These are phyloP conservation scores for Backusella mclennaniae DNA, from an alignment of 192 early-diverging fungal species.

Conservation along the genomic window DNA sequence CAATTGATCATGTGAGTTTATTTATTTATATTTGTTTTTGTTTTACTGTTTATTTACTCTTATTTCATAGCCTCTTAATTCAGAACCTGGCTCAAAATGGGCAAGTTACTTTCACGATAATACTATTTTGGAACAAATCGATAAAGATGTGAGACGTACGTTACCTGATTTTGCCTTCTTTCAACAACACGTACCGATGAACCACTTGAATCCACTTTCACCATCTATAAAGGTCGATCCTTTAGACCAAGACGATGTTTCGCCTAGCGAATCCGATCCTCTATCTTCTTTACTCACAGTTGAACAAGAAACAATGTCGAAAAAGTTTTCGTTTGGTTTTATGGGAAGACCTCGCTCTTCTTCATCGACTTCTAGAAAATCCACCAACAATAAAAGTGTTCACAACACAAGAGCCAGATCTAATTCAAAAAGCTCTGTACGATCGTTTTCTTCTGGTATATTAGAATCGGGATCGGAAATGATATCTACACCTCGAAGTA, in stretches of 20 bases:
- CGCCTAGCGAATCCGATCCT: background rate
- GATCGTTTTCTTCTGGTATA: constrained; percentile 19
- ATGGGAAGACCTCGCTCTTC: constrained; percentile 28
- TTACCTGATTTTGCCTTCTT: constrained; percentile 76
- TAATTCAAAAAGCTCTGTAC: constrained; percentile 24
- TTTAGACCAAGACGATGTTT: background rate
- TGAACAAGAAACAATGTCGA: background rate
- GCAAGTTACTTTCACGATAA: constrained; percentile 57
- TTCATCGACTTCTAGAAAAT: constrained; percentile 33
- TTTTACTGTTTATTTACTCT: background rate
- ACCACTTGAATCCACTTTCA: constrained; percentile 45
- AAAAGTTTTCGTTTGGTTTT: constrained; percentile 23
- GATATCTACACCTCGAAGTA: constrained; percentile 23
- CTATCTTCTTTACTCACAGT: background rate
- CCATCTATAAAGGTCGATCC: constrained; percentile 8
- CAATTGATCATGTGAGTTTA: constrained; percentile 40
- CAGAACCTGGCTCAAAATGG: constrained; percentile 47
- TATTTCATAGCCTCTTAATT: constrained; percentile 2
- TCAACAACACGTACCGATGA: constrained; percentile 57
- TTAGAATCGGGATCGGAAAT: constrained; percentile 9
- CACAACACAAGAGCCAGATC: constrained; percentile 23
- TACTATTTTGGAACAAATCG: constrained; percentile 64
- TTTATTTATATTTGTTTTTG: constrained; percentile 1
- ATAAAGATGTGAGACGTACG: constrained; percentile 72
- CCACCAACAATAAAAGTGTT: constrained; percentile 18